phyloP scores from a whole-genome alignment of 2,329 filamentous ascomycete species.

The Talaromyces pinophilus region DNA sequence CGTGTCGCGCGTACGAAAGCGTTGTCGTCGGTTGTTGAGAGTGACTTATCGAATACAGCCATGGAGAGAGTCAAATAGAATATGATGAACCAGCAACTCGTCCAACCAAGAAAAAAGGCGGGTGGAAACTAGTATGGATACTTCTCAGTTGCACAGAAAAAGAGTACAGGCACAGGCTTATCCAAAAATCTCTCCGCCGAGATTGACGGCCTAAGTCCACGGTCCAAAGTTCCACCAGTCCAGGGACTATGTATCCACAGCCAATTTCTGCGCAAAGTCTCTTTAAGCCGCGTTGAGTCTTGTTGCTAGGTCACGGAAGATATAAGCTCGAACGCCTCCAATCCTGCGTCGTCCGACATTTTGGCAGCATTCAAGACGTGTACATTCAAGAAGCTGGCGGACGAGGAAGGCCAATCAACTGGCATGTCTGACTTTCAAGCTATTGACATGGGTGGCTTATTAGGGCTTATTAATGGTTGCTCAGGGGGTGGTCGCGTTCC shows the following conservation, averaged over 20 bases:
- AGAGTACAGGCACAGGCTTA: not conserved
- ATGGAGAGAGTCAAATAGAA: not conserved
- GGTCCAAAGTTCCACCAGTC: not conserved
- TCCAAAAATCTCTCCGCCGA: not conserved
- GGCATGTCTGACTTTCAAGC: constrained; percentile 4
- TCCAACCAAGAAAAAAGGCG: not conserved
- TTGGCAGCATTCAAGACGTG: no score
- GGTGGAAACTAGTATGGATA: not conserved
- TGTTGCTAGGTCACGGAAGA: not conserved
- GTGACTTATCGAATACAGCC: no score
- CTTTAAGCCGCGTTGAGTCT: constrained; percentile 8
- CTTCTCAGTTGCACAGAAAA: constrained; percentile 1
- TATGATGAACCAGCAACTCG: not conserved
- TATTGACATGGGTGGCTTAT: constrained; percentile 9
- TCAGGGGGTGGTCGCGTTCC: no score
- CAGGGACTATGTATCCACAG: not conserved
- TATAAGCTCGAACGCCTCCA: not conserved
- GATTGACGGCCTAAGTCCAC: not conserved
- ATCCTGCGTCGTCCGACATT: not conserved
- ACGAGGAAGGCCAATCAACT: not conserved
- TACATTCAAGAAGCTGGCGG: not conserved
- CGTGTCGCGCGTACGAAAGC: no score
- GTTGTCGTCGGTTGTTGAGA: no score
- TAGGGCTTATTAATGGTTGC: no score
- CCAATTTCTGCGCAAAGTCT: constrained; percentile 11